Base-by-base conservation (phyloP, 805 yeast genomes). In the Myxozyma geophila region DNA sequence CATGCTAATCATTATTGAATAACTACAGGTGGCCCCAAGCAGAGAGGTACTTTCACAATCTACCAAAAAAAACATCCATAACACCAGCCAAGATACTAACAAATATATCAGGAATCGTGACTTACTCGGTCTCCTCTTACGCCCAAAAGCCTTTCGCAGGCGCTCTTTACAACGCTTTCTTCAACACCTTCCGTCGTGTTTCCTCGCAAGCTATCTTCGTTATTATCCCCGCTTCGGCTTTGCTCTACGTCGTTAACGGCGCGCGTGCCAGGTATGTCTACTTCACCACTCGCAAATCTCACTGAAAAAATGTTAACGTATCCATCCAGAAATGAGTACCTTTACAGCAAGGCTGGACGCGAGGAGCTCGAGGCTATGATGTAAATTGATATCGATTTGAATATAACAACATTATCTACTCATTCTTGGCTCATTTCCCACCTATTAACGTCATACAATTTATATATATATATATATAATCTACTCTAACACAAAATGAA, bases 281-380 rank as follows among this genome's bases (percentile, higher is more conserved):
- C 2, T 44, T 39, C 15, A 9, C 15, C 13, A 8, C 21, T 41
- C 43, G 9, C 4, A 9, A 8, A 13, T 37, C 8, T 36, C 36
- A 33, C 17, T 50, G 43, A n/a, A 21, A 13, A 13, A 9, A 8
- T 37, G 41, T 13, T 37, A 37, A 37, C 41, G 41, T 37, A 8
- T 40, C 7, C 15, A 9, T 50, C 9, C 43, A 63, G 68, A 35
- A 79, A 93, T 80, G 93, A 87, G 77, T 92, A 82, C 86, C 84
- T 93, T 78, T 93, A 93, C 85, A 92, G 98, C 79, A 93, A 93
- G 84, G 98, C 90, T 70, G 99, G 99, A 78, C 90, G 92, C 82
- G 93, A 88, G 83, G 97, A 93, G 77, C 85, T 93, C 76, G 93
- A 84, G 78, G 86, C 85, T 78, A 47, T 70, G 55, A 13, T 48